Conservation (phyloP, 1,139 yeast species). For the Hemisphaericaspora lyxosophila region DNA sequence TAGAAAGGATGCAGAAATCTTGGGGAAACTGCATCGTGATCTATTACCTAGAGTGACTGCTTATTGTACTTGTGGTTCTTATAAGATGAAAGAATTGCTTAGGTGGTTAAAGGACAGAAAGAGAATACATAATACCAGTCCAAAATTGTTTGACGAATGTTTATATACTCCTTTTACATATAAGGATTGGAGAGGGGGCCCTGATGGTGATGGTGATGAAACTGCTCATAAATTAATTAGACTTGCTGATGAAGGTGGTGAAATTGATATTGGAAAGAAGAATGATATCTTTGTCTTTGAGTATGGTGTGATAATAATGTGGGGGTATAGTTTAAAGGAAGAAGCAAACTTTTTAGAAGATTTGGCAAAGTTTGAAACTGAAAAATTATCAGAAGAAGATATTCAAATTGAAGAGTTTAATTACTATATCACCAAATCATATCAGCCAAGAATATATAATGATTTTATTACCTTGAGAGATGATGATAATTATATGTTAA, state of each 20-base stretch:
- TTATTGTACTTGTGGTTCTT: constrained; percentile 92
- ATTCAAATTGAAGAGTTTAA: constrained; percentile 92
- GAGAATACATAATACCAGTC: constrained; percentile 71
- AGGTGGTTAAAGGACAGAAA: constrained; percentile 84
- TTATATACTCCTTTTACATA: constrained; percentile 86
- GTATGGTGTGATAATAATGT: constrained; percentile 90
- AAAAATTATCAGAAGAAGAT: constrained; percentile 86
- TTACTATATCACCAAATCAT: constrained; percentile 86
- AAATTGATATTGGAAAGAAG: constrained; percentile 76
- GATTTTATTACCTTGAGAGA: constrained; percentile 92
- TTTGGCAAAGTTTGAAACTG: constrained; percentile 84
- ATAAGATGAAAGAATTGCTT: constrained; percentile 80
- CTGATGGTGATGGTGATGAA: constrained; percentile 15
- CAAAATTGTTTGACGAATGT: constrained; percentile 91
- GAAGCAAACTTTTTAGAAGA: constrained; percentile 82
- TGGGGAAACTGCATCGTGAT: constrained; percentile 87
- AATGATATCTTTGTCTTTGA: constrained; percentile 87
- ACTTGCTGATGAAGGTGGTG: constrained; percentile 92
- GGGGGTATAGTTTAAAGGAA: constrained; percentile 89
- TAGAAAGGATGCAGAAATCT: constrained; percentile 87
- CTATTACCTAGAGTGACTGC: constrained; percentile 89
- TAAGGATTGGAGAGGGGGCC: constrained; percentile 68
- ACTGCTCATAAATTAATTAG: constrained; percentile 53
- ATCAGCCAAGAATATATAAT: constrained; percentile 92
- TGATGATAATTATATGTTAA: constrained; percentile 86